phyloP scores from a whole-genome alignment of 345 rosid genomes.

The Eucalyptus leucophloia region DNA sequence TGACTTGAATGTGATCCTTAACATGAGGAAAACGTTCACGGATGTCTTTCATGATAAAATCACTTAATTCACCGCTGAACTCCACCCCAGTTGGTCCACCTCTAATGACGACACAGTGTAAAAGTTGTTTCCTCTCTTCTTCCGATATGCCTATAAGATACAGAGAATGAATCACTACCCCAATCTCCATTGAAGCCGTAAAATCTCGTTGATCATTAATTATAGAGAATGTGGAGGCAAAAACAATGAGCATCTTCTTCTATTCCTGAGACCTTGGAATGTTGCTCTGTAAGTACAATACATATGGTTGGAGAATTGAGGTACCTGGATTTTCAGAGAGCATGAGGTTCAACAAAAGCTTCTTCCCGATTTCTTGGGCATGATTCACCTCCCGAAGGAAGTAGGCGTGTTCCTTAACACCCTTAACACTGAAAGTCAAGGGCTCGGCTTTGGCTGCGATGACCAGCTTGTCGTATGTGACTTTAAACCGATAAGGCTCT shows the following conservation, averaged over 20 bases:
- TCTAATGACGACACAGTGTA: conserved; percentile 33
- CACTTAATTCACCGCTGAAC: conserved; percentile 76
- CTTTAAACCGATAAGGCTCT: conserved; percentile 68
- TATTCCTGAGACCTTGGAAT: not conserved
- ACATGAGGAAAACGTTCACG: conserved; percentile 54
- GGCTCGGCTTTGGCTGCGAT: conserved; percentile 92
- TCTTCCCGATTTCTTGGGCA: conserved; percentile 88
- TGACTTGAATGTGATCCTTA: conserved; percentile 65
- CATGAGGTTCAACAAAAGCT: conserved; percentile 89
- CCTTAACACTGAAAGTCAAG: conserved; percentile 76
- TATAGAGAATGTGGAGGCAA: not conserved
- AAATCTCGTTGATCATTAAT: not conserved
- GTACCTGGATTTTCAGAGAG: conserved; percentile 86
- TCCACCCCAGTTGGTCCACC: conserved; percentile 97
- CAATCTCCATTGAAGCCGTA: not conserved
- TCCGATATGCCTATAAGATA: conserved; percentile 45
- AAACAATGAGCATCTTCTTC: not conserved
- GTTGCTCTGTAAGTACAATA: not conserved
- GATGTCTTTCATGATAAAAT: conserved; percentile 85
- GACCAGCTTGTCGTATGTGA: conserved; percentile 78
- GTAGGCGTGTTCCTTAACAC: conserved; percentile 74
- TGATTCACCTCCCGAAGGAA: conserved; percentile 91
- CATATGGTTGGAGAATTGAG: not conserved
- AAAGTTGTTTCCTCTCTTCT: not conserved
- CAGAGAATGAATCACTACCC: not conserved